phyloP scores from a whole-genome alignment of 1,139 yeast species.

The Sugiyamaella pinicola region DNA sequence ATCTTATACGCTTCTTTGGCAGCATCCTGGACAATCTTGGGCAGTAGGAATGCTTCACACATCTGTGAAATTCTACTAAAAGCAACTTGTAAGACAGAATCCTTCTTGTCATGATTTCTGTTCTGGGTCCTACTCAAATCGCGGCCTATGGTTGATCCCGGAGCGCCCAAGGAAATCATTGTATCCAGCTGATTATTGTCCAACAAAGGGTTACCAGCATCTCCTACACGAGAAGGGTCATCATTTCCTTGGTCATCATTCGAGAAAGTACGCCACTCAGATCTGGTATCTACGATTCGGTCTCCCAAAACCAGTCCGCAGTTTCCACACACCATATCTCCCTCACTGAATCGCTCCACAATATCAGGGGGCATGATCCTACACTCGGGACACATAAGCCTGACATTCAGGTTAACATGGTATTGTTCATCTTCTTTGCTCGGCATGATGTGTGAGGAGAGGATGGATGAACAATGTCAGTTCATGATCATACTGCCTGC shows the following conservation, averaged over 20 bases:
- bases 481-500: background rate
- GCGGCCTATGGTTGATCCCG: constrained; percentile 67
- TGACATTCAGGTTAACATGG: constrained; percentile 69
- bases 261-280: constrained; percentile 96
- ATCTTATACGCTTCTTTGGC: constrained; percentile 95
- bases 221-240: constrained; percentile 99
- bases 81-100: constrained; percentile 84
- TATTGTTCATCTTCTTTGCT: constrained; percentile 31
- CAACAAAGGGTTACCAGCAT: constrained; percentile 91
- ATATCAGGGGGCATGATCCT: constrained; percentile 93
- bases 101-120: constrained; percentile 81
- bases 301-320: constrained; percentile 95
- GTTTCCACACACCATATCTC: constrained; percentile 95
- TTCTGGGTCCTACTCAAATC: constrained; percentile 90
- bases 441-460: constrained; percentile 18
- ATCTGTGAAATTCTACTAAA: constrained; percentile 89
- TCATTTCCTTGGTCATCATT: constrained; percentile 98
- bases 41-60: constrained; percentile 96
- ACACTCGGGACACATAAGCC: constrained; percentile 94
- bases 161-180: constrained; percentile 81
- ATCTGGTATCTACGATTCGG: constrained; percentile 89
- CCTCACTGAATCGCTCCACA: constrained; percentile 93
- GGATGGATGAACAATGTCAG: background rate
- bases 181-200: constrained; percentile 94
- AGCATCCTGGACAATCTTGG: constrained; percentile 94